Base-by-base conservation (phyloP, 176 grass and related monocot species). In the Avena atlantica region DNA sequence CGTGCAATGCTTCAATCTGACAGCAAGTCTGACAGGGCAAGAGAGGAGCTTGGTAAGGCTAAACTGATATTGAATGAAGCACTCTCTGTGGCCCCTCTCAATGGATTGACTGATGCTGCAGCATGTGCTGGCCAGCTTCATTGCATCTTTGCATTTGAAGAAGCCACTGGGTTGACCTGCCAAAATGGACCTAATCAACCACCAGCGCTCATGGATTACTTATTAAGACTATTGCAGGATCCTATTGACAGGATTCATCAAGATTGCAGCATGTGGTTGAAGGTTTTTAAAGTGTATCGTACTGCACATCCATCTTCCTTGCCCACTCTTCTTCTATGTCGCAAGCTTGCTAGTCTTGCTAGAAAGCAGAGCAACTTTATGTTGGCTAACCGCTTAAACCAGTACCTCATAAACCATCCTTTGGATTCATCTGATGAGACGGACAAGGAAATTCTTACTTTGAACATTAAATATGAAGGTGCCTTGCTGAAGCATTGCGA, bases 261-360 rank as follows among this genome's bases (percentile, higher is more conserved):
- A 91, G 96, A 98, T 78, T 98, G 93, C 80, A 93, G 84, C 77
- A 92, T 92, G 85, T 98, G 96, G 96, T 88, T 94, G 50, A 98
- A 98, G 76, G 62, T 98, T 49, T 89, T 98, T 81, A 98, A 89
- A 93, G 88, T 94, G 66, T 92, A 95, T 89, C 75, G 87, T 78
- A 84, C 86, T 84, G 52, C 91, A 73, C 82, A 92, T 29, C 90
- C 92, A 62, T 86, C 86, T 90, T 98, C 96, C 84, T 85, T 86
- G 52, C 52, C 83, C 62, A 95, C 96, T n/a, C 88, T 94, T 80
- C 82, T 84, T 92, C 87, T 95, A 42, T 93, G 92, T 70, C 92
- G 87, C 85, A 95, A 94, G 84, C 81, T 98, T 76, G 25, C 91
- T 88, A 87, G 88, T 86, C 88, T 95, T 90, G 90, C 93, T 84